A percentile compares a stretch with the other conserved stretches of the same genome.
phyloP scores from a whole-genome alignment of 2,329 filamentous ascomycete species.

The Byssoonygena ceratinophila region DNA sequence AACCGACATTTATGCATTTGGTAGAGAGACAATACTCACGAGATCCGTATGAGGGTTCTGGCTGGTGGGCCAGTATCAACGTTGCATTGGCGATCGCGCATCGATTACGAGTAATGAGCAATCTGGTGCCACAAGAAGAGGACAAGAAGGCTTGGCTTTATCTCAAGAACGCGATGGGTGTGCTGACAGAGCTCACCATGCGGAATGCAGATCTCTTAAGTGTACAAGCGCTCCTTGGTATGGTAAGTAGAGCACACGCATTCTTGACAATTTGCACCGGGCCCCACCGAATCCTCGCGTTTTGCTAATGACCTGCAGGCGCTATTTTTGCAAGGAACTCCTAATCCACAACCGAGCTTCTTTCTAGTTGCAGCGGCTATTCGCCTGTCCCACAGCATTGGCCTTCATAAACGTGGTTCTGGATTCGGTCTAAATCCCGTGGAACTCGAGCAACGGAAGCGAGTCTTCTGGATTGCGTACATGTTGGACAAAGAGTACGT shows the following conservation, averaged over 20 bases:
- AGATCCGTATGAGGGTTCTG: slow-evolving; percentile 86
- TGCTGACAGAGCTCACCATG: slow-evolving; percentile 87
- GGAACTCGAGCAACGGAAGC: slow-evolving; percentile 80
- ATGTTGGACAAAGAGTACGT: slow-evolving; percentile 59
- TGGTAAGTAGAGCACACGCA: slow-evolving; percentile 46
- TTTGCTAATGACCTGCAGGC: slow-evolving; percentile 39
- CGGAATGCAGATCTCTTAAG: slow-evolving; percentile 90
- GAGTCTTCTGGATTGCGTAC: slow-evolving; percentile 69
- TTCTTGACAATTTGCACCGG: too few species aligned
- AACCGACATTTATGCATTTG: slow-evolving; percentile 95
- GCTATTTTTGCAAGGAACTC: slow-evolving; percentile 88
- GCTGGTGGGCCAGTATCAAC: slow-evolving; percentile 98
- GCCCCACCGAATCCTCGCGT: too few species aligned
- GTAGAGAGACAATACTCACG: slow-evolving; percentile 87
- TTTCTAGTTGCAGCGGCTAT: slow-evolving; percentile 85
- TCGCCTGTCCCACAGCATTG: slow-evolving; percentile 82
- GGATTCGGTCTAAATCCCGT: slow-evolving; percentile 88
- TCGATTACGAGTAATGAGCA: slow-evolving; percentile 87
- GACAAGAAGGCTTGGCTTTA: slow-evolving; percentile 93
- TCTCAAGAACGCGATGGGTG: slow-evolving; percentile 90
- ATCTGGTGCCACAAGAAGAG: slow-evolving; percentile 78
- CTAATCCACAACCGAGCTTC: slow-evolving; percentile 90
- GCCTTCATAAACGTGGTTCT: slow-evolving; percentile 83
- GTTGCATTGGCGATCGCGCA: slow-evolving; percentile 88
- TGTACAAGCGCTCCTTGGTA: slow-evolving; percentile 85